Conservation (phyloP, 306 rosid genomes). For the Pachyrhizus erosus region DNA sequence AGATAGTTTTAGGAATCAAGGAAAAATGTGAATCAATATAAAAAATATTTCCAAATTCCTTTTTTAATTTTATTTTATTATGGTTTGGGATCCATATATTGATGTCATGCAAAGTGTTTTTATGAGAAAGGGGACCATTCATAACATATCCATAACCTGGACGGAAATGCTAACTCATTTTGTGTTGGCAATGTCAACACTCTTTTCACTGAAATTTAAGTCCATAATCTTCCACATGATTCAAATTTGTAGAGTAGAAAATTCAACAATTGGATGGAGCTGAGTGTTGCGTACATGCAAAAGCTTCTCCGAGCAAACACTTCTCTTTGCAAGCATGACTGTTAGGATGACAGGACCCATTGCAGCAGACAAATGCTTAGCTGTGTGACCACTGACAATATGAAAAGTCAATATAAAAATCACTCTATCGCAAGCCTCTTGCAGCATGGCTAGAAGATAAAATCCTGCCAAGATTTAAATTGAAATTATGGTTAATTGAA, state of each 20-base stretch:
- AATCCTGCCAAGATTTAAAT: constrained; percentile 58
- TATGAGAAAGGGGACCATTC: constrained; percentile 14
- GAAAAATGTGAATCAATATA: background rate
- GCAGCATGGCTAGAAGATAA: constrained; percentile 84
- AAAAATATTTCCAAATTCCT: background rate
- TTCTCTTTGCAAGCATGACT: constrained; percentile 91
- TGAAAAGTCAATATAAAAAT: constrained; percentile 72
- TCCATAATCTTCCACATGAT: constrained; percentile 14
- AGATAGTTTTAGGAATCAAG: background rate
- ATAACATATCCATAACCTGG: constrained; percentile 15
- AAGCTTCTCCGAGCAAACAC: constrained; percentile 60
- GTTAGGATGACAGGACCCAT: constrained; percentile 82
- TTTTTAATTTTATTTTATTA: background rate
- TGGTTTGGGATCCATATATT: background rate
- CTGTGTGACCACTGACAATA: constrained; percentile 90
- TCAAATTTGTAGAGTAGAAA: background rate
- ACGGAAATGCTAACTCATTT: background rate
- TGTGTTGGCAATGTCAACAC: constrained; percentile 10
- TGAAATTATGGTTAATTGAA: constrained; percentile 29
- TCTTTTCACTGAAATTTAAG: constrained; percentile 1
- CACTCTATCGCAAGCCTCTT: constrained; percentile 72
- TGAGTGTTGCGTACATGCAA: constrained; percentile 16
- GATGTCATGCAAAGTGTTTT: background rate
- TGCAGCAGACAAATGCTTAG: constrained; percentile 87
- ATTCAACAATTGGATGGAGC: constrained; percentile 13